Base-by-base conservation (phyloP, 2,329 filamentous ascomycete genomes). In the Phialemonium atrogriseum region DNA sequence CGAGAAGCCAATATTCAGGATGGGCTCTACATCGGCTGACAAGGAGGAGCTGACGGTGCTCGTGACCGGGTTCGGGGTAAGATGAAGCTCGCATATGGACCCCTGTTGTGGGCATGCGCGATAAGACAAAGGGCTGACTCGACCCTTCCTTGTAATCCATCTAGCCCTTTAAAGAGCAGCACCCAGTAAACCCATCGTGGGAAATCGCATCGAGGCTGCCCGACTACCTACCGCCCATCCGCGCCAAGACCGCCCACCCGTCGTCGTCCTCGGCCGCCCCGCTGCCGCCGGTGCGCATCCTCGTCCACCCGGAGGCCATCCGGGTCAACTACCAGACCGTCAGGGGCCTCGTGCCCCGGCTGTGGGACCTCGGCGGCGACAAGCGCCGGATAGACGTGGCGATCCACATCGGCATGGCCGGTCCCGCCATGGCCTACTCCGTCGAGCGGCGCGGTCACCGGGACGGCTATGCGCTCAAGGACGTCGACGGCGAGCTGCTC, bases 361-460 rank as follows among this genome's bases (percentile, higher is more conserved):
- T 94, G 5, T 74, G 84, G 59, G 60, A 65, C 23, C 18, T 35
- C 24, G 41, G 43, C n/a, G 16, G 38, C 15, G 16, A 30, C n/a
- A 15, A 38, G 10, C 50, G 46, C 33, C 55, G 61, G 29, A 68
- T 78, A 33, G 81, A 93, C 53, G 58, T 81, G 18, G 67, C 77
- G 14, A 54, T 94, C 4, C 85, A 93, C 54, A 81, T 93, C 31
- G 86, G 86, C 40, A 86, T 93, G 70, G 83, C 84, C 52, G 50
- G 81, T 53, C 47, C 73, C 59, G 44, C 68, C 54, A 45, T 75
- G 10, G 55, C 73, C 44, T 93, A 89, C 52, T 70, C 73, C 9
- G 62, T 89, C 7, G 86, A 94, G 60, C 68, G 72, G 9, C 64
- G 71, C 21, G 84, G 72, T 0, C 80, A 84, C 48, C 70, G 82